phyloP scores from a whole-genome alignment of 2,329 filamentous ascomycete species.

The Orbilia oligospora region DNA sequence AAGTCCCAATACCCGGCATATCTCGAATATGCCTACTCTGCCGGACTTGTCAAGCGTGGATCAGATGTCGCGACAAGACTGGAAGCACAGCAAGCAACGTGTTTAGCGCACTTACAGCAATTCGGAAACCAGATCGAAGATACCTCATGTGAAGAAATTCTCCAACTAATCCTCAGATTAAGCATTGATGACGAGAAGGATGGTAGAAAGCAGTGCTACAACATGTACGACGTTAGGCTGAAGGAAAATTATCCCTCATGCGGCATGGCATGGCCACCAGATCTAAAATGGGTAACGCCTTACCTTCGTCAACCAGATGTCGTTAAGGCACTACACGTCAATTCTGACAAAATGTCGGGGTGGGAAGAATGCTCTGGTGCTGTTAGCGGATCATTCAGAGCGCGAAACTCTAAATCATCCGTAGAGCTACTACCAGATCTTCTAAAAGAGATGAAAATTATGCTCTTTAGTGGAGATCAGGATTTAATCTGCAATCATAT shows the following conservation, averaged over 20 bases:
- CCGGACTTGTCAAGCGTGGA: slow-evolving; percentile 78
- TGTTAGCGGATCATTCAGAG: slow-evolving; percentile 80
- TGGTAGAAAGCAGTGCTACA: slow-evolving; percentile 77
- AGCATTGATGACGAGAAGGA: slow-evolving; percentile 73
- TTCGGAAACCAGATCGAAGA: slow-evolving; percentile 77
- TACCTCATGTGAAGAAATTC: slow-evolving; percentile 79
- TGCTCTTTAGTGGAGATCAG: slow-evolving; percentile 93
- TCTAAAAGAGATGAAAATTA: slow-evolving; percentile 80
- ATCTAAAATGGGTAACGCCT: slow-evolving; percentile 81
- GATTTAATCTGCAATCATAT: slow-evolving; percentile 98
- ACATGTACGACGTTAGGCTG: slow-evolving; percentile 97
- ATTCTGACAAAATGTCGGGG: slow-evolving; percentile 83
- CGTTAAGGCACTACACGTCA: slow-evolving; percentile 83
- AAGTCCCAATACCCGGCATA: slow-evolving; percentile 91
- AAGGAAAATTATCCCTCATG: slow-evolving; percentile 85
- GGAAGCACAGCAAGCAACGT: slow-evolving; percentile 78
- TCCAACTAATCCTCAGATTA: slow-evolving; percentile 78
- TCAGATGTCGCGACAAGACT: slow-evolving; percentile 76
- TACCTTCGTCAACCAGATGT: slow-evolving; percentile 90
- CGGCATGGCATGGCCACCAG: slow-evolving; percentile 98
- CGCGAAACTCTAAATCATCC: slow-evolving; percentile 79
- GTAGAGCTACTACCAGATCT: slow-evolving; percentile 82
- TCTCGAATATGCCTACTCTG: slow-evolving; percentile 83
- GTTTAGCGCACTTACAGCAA: slow-evolving; percentile 75
- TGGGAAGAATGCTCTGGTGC: slow-evolving; percentile 91